phyloP scores from a whole-genome alignment of 2,329 filamentous ascomycete species.

The Trichoderma brevicompactum region DNA sequence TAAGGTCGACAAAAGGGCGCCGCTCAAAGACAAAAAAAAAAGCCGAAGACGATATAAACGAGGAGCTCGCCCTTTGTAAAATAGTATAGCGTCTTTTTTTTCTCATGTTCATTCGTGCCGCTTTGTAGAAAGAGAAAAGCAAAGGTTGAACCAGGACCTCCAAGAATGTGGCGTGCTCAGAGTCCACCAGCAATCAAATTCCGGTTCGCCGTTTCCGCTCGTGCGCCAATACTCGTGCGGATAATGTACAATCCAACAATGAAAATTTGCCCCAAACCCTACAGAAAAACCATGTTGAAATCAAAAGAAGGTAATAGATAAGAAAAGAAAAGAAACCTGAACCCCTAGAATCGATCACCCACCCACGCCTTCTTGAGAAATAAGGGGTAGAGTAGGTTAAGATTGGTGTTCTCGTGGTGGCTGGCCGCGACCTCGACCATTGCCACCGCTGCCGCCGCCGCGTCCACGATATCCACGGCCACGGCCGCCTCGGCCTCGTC shows the following conservation, averaged over 20 bases:
- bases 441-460: slow-evolving; percentile 40
- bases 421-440: slow-evolving; percentile 44
- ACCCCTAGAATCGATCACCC: slow-evolving; percentile 35
- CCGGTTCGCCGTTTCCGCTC: slow-evolving; percentile 43
- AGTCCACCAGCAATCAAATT: slow-evolving; percentile 40
- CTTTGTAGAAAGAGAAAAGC: slow-evolving; percentile 26
- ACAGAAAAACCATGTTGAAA: slow-evolving; percentile 39
- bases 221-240: slow-evolving; percentile 46
- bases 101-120: slow-evolving; percentile 32
- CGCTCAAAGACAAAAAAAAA: slow-evolving; percentile 31
- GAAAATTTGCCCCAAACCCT: slow-evolving; percentile 38
- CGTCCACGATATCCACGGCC: slow-evolving; percentile 48
- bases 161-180: slow-evolving; percentile 34
- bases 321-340: slow-evolving; percentile 17
- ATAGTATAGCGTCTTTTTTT: slow-evolving; percentile 26
- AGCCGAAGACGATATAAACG: slow-evolving; percentile 31
- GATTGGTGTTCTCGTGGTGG: slow-evolving; percentile 43
- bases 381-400: slow-evolving; percentile 36
- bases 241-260: slow-evolving; percentile 51
- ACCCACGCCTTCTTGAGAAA: slow-evolving; percentile 33
- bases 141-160: slow-evolving; percentile 28
- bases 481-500: slow-evolving; percentile 46
- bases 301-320: slow-evolving; percentile 28
- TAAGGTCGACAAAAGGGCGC: slow-evolving; percentile 37
- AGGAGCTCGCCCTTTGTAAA: slow-evolving; percentile 29